Conservation (phyloP, 75 land plant genomes). For the Adiantum capillusveneris region DNA sequence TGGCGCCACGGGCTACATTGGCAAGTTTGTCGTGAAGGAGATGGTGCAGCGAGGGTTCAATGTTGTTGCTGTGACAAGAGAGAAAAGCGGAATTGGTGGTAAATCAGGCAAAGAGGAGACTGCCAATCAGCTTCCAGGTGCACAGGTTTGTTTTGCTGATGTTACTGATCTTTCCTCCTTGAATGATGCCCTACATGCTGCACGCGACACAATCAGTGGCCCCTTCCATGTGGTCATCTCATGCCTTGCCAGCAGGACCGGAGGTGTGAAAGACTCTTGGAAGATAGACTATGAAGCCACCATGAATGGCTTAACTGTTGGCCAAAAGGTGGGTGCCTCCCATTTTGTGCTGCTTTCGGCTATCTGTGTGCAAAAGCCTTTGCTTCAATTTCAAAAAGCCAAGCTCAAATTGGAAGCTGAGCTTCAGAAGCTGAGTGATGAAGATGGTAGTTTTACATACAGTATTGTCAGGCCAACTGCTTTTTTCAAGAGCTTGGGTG, state of each 20-base stretch:
- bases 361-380: constrained; percentile 96
- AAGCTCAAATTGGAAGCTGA: constrained; percentile 95
- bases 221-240: constrained; percentile 75
- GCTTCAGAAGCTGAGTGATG: constrained; percentile 22
- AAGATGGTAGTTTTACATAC: constrained; percentile 47
- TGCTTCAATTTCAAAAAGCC: constrained; percentile 87
- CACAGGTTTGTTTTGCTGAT: constrained; percentile 75
- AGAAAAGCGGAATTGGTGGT: constrained; percentile 78
- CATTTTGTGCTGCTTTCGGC: constrained; percentile 96
- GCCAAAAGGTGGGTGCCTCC: constrained; percentile 53
- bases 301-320: constrained; percentile 67
- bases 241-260: constrained; percentile 88
- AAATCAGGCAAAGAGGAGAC: constrained; percentile 41
- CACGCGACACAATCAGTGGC: constrained; percentile 7
- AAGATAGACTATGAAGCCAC: constrained; percentile 87
- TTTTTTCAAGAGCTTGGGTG: constrained; percentile 94
- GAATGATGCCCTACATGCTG: constrained; percentile 21
- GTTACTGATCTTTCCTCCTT: constrained; percentile 54
- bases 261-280: constrained; percentile 93
- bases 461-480: constrained; percentile 97
- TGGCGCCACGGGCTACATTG: constrained; percentile 97
- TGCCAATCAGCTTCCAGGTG: constrained; percentile 42
- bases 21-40: constrained; percentile 82
- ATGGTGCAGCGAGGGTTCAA: constrained; percentile 66
- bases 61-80: constrained; percentile 70